A percentile compares a stretch with the other conserved stretches of the same genome.
phyloP scores from a whole-genome alignment of 768 basidiomycete genomes.

The Leccinum ochraceum region DNA sequence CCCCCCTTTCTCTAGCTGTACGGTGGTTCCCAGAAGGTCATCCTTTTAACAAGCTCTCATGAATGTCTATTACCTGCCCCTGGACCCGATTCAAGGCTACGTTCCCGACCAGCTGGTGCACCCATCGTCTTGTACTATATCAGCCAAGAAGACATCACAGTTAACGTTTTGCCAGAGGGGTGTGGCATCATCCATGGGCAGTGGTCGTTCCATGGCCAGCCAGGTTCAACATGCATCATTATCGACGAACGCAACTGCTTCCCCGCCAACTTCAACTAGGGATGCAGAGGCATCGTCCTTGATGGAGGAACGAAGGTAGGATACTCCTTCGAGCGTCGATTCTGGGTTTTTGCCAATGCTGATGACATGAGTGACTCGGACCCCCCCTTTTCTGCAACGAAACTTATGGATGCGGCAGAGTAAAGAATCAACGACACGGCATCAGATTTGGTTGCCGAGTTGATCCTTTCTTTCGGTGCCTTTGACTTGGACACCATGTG shows the following conservation, averaged over 20 bases:
- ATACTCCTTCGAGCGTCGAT: conserved; percentile 1
- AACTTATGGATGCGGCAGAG: not conserved
- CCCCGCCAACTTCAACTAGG: not conserved
- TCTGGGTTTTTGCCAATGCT: conserved; percentile 11
- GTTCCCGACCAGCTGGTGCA: too few species aligned
- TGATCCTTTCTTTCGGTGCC: not conserved
- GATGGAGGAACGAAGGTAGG: conserved; percentile 11
- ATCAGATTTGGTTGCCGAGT: not conserved
- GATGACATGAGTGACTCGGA: conserved; percentile 12
- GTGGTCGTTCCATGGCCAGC: too few species aligned
- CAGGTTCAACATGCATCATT: too few species aligned
- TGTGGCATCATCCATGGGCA: too few species aligned
- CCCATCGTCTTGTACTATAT: too few species aligned
- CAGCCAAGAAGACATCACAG: too few species aligned
- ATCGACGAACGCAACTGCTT: not conserved
- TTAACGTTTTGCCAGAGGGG: too few species aligned
- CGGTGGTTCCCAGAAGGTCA: too few species aligned
- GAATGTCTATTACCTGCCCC: too few species aligned
- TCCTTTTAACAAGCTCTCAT: too few species aligned
- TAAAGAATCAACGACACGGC: conserved; percentile 5
- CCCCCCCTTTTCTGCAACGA: not conserved
- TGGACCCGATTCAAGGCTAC: too few species aligned
- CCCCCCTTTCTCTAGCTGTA: too few species aligned
- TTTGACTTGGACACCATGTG: conserved; percentile 1
- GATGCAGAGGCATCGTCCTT: conserved; percentile 12